phyloP scores from a whole-genome alignment of 305 asterid species.

The Solanum hybrid region DNA sequence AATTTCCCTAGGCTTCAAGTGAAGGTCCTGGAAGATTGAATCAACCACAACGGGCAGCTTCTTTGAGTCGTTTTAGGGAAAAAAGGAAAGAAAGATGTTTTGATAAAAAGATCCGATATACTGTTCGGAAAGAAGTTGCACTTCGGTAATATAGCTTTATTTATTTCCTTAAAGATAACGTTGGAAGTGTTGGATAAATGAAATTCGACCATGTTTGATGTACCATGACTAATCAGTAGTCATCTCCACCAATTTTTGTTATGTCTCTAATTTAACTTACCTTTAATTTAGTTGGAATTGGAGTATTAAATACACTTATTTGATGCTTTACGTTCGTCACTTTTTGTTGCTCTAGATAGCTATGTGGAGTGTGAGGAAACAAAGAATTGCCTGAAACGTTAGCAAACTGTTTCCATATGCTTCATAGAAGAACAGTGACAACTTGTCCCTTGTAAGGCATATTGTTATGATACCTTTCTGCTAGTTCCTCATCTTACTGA shows the following conservation, averaged over 20 bases:
- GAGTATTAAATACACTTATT: neutral
- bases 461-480: neutral
- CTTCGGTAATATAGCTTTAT: constrained; percentile 43
- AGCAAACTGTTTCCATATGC: neutral
- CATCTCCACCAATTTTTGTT: neutral
- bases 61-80: constrained; percentile 82
- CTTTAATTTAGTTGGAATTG: neutral
- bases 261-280: neutral
- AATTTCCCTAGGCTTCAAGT: constrained; percentile 38
- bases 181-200: neutral
- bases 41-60: constrained; percentile 86
- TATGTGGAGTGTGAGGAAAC: neutral
- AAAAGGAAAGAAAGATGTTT: constrained; percentile 93
- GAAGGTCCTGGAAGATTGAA: constrained; percentile 74
- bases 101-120: constrained; percentile 89
- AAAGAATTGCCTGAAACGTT: neutral
- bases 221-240: neutral
- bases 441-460: neutral
- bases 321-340: neutral
- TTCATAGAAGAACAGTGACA: neutral
- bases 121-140: constrained; percentile 96
- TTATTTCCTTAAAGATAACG: neutral
- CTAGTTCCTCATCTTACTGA: neutral
- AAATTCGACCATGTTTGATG: neutral
- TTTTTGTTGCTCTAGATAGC: neutral